Evolutionary conservation across 306 rosid genomes (phyloP).

Genomic region (Benincasa hispida): DNA sequence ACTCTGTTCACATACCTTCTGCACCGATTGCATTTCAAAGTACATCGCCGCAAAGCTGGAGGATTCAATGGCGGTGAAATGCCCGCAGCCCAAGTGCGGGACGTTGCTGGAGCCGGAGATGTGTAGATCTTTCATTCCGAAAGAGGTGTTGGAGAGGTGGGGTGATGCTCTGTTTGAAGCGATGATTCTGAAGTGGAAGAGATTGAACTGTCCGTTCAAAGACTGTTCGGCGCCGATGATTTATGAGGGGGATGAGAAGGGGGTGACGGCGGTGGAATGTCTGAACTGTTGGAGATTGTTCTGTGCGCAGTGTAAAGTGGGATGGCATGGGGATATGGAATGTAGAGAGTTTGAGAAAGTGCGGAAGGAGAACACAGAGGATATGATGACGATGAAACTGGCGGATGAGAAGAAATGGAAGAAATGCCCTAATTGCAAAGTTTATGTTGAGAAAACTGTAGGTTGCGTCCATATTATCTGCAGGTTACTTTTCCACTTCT

Average conservation of each 20-base stretch:
- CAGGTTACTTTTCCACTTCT: constrained; percentile 20
- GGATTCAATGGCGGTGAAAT: constrained; percentile 29
- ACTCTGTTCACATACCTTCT: constrained; percentile 36
- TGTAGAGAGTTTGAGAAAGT: constrained; percentile 26
- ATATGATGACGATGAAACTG: constrained; percentile 32
- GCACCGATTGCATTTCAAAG: constrained; percentile 27
- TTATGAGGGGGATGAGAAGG: constrained; percentile 20
- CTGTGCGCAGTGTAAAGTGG: constrained; percentile 42
- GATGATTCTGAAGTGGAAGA: constrained; percentile 20
- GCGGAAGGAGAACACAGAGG: constrained; percentile 20
- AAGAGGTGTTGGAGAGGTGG: constrained; percentile 50
- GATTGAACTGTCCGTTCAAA: constrained; percentile 39
- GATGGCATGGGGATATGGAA: constrained; percentile 44
- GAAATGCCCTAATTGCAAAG: constrained; percentile 34
- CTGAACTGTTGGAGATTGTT: constrained; percentile 41
- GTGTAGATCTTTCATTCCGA: constrained; percentile 25
- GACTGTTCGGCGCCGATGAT: constrained; percentile 41
- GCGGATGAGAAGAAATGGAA: constrained; percentile 32
- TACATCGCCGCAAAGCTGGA: constrained; percentile 36
- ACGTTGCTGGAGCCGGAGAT: constrained; percentile 27
- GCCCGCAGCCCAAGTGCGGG: constrained; percentile 42
- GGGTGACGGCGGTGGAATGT: constrained; percentile 40
- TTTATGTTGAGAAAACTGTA: constrained; percentile 30
- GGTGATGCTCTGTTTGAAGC: constrained; percentile 34
- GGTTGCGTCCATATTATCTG: constrained; percentile 45